A percentile compares a stretch with the other conserved stretches of the same genome.
Conservation (phyloP, 345 rosid genomes). For the Bruguiera gymnorhiza region DNA sequence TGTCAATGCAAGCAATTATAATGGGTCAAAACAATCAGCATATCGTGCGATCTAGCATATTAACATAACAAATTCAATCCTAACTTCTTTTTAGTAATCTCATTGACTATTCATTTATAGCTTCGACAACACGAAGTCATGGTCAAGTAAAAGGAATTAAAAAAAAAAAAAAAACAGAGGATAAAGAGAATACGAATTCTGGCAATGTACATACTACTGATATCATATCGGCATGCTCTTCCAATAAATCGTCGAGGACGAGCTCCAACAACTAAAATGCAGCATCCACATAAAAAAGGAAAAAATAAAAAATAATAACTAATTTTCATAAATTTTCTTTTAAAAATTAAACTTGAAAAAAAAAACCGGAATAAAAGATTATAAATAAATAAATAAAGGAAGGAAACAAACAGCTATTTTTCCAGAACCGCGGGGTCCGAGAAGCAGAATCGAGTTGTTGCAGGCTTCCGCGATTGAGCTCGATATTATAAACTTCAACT, state of each 20-base stretch:
- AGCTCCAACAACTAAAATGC: constrained; percentile 74
- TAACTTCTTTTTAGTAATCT: neutral
- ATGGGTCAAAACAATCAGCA: neutral
- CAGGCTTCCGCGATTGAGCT: constrained; percentile 73
- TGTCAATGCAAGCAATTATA: neutral
- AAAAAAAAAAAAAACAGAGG: too few species aligned
- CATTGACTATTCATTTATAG: neutral
- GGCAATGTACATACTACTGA: constrained; percentile 50
- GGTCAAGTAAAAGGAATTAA: too few species aligned
- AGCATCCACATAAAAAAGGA: neutral
- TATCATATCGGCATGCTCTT: constrained; percentile 64
- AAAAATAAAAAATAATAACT: neutral
- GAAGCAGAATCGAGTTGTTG: constrained; percentile 87
- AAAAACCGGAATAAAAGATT: too few species aligned
- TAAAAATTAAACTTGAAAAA: too few species aligned
- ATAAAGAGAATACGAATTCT: too few species aligned
- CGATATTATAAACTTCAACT: constrained; percentile 68
- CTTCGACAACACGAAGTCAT: neutral
- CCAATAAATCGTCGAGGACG: constrained; percentile 59
- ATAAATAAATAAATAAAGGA: too few species aligned
- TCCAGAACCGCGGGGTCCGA: constrained; percentile 92
- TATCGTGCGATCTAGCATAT: too few species aligned
- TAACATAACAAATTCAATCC: too few species aligned
- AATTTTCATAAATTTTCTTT: neutral
- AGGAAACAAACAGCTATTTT: constrained; percentile 53